Percentiles rank a stretch among this genome's conserved stretches.
phyloP scores from a whole-genome alignment of 805 yeast species.

The Allodekkera sacchari region DNA sequence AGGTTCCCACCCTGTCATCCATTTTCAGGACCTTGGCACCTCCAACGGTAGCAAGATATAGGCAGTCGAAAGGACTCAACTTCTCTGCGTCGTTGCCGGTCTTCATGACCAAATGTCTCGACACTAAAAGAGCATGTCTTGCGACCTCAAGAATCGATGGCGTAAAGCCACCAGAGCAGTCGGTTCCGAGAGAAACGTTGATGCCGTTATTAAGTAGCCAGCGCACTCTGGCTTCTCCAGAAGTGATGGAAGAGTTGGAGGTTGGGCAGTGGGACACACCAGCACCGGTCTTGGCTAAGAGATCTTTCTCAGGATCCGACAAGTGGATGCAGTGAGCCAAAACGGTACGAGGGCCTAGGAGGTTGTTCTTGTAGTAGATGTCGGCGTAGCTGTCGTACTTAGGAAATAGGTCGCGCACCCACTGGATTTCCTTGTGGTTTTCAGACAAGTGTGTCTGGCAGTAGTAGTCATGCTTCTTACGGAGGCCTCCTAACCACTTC shows the following conservation, averaged over 20 bases:
- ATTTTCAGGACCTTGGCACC: constrained; percentile 75
- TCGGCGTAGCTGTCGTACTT: constrained; percentile 59
- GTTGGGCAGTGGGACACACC: constrained; percentile 93
- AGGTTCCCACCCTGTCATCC: constrained; percentile 53
- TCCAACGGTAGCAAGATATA: constrained; percentile 79
- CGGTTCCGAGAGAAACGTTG: constrained; percentile 77
- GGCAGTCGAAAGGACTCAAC: constrained; percentile 59
- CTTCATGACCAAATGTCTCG: constrained; percentile 62
- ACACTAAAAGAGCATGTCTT: constrained; percentile 62
- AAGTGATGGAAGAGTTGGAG: constrained; percentile 77
- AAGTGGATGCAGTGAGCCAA: constrained; percentile 88
- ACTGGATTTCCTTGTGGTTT: constrained; percentile 61
- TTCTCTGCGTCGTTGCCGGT: constrained; percentile 36
- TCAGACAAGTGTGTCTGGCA: constrained; percentile 92
- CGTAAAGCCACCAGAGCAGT: constrained; percentile 70
- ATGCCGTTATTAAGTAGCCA: constrained; percentile 56
- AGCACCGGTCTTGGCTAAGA: constrained; percentile 45
- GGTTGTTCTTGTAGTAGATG: constrained; percentile 59
- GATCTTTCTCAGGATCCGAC: constrained; percentile 49
- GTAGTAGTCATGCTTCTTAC: constrained; percentile 43
- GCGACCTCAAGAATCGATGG: constrained; percentile 59
- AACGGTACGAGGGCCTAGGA: constrained; percentile 60
- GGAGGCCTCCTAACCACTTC: constrained; percentile 51
- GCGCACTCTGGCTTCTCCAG: constrained; percentile 83
- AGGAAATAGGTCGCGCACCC: constrained; percentile 71